phyloP scores from a whole-genome alignment of 2,329 filamentous ascomycete species.

The Blastomyces parvus region DNA sequence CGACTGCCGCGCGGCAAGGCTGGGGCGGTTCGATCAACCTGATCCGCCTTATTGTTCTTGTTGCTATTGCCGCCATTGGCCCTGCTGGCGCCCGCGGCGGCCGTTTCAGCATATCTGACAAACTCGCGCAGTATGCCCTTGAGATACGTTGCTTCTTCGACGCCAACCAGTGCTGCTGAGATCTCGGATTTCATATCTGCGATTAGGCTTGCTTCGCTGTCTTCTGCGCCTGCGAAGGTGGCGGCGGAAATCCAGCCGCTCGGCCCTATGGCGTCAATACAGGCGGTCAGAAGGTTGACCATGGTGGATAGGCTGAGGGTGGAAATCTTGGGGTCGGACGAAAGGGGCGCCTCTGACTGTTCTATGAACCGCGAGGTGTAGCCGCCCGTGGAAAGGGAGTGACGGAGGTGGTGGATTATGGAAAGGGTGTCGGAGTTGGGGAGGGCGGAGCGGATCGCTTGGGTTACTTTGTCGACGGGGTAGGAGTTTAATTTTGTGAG shows the following conservation, averaged over 20 bases:
- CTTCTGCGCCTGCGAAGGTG: slow-evolving; percentile 24
- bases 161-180: slow-evolving; percentile 38
- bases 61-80: neutral
- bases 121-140: slow-evolving; percentile 40
- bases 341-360: slow-evolving; percentile 29
- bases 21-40: slow-evolving; percentile 12
- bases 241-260: slow-evolving; percentile 39
- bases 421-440: slow-evolving; percentile 33
- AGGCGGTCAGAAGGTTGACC: slow-evolving; percentile 34
- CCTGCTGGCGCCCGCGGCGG: slow-evolving; percentile 1
- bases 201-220: slow-evolving; percentile 36
- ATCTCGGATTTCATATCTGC: slow-evolving; percentile 41
- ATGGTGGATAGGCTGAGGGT: slow-evolving; percentile 32
- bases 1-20: slow-evolving; percentile 16
- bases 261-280: slow-evolving; percentile 40
- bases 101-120: slow-evolving; percentile 31
- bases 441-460: slow-evolving; percentile 31
- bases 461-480: slow-evolving; percentile 24
- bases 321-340: slow-evolving; percentile 29
- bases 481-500: slow-evolving; percentile 30
- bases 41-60: neutral
- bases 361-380: slow-evolving; percentile 36
- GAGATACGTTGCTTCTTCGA: slow-evolving; percentile 41
- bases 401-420: slow-evolving; percentile 35
- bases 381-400: slow-evolving; percentile 35